Evolutionary conservation across 306 rosid species (phyloP).

Genomic region (Citrullus colocynthis): DNA sequence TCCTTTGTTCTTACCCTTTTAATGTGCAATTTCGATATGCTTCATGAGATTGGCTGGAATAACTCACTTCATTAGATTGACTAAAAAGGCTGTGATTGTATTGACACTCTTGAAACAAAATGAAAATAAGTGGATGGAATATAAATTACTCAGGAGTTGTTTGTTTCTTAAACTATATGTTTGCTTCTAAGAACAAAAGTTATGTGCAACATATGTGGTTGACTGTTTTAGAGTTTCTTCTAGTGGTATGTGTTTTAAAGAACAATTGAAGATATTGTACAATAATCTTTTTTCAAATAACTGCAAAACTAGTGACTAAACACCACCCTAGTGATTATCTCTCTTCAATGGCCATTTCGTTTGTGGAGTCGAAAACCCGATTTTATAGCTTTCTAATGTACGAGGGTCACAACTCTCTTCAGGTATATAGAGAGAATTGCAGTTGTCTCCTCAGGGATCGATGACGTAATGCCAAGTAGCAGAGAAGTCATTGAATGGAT

Average conservation of each 20-base stretch:
- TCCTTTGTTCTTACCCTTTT: background rate
- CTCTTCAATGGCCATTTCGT: background rate
- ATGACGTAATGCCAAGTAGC: constrained; percentile 24
- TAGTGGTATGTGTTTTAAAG: background rate
- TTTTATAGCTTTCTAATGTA: background rate
- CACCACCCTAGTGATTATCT: background rate
- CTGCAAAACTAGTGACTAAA: background rate
- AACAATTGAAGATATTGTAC: background rate
- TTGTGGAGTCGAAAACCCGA: background rate
- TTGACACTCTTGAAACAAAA: background rate
- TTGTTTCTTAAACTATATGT: background rate
- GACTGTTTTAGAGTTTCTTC: background rate
- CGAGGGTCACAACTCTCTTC: constrained; percentile 14
- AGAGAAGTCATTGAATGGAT: constrained; percentile 75
- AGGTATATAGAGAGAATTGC: constrained; percentile 95
- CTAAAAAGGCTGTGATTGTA: background rate
- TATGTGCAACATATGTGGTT: background rate
- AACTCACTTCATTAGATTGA: background rate
- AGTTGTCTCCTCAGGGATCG: constrained; percentile 45
- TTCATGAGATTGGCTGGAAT: background rate
- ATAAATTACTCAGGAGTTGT: background rate
- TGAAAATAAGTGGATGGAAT: background rate
- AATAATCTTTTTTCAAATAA: background rate
- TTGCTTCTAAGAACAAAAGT: background rate
- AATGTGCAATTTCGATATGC: background rate